These are phyloP conservation scores for Pythium guiyangense DNA, from an alignment of 352 stramenopile genomes.

Conservation along the genomic window DNA sequence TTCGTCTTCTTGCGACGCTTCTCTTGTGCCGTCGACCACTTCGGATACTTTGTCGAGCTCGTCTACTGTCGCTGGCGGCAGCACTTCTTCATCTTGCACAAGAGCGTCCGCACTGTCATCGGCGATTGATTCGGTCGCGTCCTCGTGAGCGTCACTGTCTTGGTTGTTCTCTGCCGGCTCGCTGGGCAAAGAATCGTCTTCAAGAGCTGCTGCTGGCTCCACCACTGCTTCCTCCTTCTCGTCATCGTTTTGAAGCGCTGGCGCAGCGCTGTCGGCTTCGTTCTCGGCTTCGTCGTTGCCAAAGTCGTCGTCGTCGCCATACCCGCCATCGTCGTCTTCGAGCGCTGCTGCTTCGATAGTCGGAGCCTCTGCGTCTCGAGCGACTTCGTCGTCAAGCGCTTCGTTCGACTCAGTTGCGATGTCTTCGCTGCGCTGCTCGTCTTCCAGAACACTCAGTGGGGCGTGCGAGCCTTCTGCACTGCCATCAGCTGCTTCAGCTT, in stretches of 20 bases:
- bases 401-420: background rate
- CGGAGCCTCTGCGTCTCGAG: background rate
- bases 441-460: background rate
- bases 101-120: background rate
- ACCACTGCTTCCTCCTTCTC: background rate
- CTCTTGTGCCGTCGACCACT: too few species aligned
- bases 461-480: too few species aligned
- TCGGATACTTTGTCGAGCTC: too few species aligned
- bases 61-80: background rate
- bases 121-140: background rate
- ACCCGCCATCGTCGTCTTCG: constrained; percentile 1
- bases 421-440: background rate
- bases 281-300: background rate
- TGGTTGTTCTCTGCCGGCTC: background rate
- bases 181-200: too few species aligned
- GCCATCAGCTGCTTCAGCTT: background rate
- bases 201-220: background rate
- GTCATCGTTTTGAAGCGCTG: background rate
- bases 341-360: background rate
- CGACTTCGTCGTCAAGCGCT: background rate
- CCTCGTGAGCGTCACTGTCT: background rate
- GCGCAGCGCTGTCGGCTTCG: background rate
- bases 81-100: background rate
- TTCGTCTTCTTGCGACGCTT: too few species aligned
- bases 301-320: constrained; percentile 3